Percentiles rank a stretch among this genome's conserved stretches.
phyloP scores from a whole-genome alignment of 1,139 yeast genomes.

The Yamadazyma dendronema region DNA sequence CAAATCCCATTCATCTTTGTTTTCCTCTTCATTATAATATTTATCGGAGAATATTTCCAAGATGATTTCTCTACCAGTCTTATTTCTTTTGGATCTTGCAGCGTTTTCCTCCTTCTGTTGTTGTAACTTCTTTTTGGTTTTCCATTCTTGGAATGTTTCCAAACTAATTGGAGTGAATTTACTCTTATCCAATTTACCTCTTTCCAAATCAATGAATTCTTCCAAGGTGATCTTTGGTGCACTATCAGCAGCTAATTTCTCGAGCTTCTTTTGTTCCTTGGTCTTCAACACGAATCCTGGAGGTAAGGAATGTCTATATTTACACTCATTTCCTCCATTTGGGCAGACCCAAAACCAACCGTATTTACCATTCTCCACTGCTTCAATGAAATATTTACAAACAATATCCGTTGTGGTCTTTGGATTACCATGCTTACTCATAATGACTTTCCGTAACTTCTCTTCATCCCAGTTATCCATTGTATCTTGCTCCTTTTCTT shows the following conservation, averaged over 20 bases:
- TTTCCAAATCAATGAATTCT: conserved; percentile 92
- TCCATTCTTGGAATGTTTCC: conserved; percentile 85
- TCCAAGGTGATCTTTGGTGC: conserved; percentile 92
- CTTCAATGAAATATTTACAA: conserved; percentile 92
- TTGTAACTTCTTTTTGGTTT: conserved; percentile 60
- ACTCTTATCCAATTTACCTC: conserved; percentile 75
- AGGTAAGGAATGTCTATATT: conserved; percentile 94
- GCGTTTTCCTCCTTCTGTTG: conserved; percentile 59
- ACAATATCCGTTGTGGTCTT: conserved; percentile 93
- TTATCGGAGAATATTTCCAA: conserved; percentile 72
- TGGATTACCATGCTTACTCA: conserved; percentile 92
- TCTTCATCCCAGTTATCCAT: conserved; percentile 99
- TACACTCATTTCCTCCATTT: conserved; percentile 88
- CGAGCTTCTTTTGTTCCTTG: conserved; percentile 89
- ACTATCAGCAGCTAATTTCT: conserved; percentile 77
- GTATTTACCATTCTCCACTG: conserved; percentile 94
- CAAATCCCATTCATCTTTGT: conserved; percentile 71
- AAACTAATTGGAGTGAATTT: conserved; percentile 85
- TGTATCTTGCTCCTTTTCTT: conserved; percentile 72
- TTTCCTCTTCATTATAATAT: conserved; percentile 48
- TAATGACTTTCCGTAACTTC: conserved; percentile 80
- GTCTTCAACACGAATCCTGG: conserved; percentile 96
- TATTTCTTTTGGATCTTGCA: conserved; percentile 47
- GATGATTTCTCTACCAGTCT: conserved; percentile 82
- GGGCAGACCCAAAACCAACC: conserved; percentile 99